Conservation (phyloP, 768 basidiomycete species). For the Podaxis pistillaris region DNA sequence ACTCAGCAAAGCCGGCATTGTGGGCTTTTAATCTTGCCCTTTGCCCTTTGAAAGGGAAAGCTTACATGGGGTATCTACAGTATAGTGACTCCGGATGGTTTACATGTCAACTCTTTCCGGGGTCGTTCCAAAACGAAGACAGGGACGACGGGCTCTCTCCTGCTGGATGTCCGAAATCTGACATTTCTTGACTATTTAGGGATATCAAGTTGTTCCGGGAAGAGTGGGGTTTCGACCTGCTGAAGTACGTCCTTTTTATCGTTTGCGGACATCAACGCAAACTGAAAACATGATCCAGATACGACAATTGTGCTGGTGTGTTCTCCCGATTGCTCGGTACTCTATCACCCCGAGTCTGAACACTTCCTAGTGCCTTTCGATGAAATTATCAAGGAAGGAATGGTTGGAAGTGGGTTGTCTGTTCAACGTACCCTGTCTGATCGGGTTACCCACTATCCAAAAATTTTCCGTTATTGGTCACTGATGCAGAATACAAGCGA, state of each 20-base stretch:
- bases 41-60: neutral
- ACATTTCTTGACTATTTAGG: conserved; percentile 25
- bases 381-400: conserved; percentile 50
- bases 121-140: conserved; percentile 64
- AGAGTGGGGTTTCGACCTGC: conserved; percentile 59
- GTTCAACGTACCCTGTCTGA: neutral
- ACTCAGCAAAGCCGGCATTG: conserved; percentile 59
- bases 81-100: conserved; percentile 72
- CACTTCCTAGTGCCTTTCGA: conserved; percentile 48
- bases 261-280: neutral
- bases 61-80: conserved; percentile 26
- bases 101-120: conserved; percentile 63
- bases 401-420: conserved; percentile 36
- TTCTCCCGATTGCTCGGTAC: too few relatives aligned
- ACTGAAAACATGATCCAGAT: conserved; percentile 29
- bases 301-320: conserved; percentile 29
- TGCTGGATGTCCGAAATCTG: neutral
- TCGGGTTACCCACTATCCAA: too few relatives aligned
- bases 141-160: conserved; percentile 29
- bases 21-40: conserved; percentile 26
- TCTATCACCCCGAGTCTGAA: too few relatives aligned
- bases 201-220: conserved; percentile 54
- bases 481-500: conserved; percentile 38
- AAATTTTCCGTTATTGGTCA: neutral
- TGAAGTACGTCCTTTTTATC: neutral